Conservation (phyloP, 805 yeast genomes). For the Pichia pseudocactophila region DNA sequence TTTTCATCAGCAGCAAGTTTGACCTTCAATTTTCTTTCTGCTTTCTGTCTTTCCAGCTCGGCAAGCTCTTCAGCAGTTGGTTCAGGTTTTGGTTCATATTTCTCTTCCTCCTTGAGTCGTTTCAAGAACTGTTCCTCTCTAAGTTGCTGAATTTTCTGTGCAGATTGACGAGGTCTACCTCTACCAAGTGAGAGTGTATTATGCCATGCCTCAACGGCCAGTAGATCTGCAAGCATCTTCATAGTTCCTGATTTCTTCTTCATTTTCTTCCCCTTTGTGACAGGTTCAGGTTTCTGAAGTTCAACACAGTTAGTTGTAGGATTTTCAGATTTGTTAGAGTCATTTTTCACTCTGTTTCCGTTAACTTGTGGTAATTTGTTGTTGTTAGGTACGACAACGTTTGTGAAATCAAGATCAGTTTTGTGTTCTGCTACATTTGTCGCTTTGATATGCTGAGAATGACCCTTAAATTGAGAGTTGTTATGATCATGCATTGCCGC, state of each 20-base stretch:
- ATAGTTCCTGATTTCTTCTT: not conserved
- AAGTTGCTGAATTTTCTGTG: constrained; percentile 8
- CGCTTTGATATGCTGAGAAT: too few relatives aligned
- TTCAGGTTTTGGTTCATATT: not conserved
- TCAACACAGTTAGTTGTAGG: too few relatives aligned
- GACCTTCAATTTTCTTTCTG: not conserved
- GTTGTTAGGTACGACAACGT: too few relatives aligned
- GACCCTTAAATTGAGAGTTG: too few relatives aligned
- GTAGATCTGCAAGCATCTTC: constrained; percentile 10
- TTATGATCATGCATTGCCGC: too few relatives aligned
- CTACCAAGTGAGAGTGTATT: constrained; percentile 1
- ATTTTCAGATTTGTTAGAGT: too few relatives aligned
- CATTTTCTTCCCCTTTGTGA: not conserved
- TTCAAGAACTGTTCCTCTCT: constrained; percentile 7
- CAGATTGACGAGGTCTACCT: constrained; percentile 4
- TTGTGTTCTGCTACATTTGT: too few relatives aligned
- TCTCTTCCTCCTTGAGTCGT: constrained; percentile 1
- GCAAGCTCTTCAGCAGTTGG: constrained; percentile 5
- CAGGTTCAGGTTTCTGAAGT: too few relatives aligned
- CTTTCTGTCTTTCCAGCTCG: constrained; percentile 3
- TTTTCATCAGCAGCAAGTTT: not conserved
- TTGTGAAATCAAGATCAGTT: too few relatives aligned
- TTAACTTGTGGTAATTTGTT: too few relatives aligned
- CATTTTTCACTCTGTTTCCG: too few relatives aligned
- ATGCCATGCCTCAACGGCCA: constrained; percentile 9